A percentile compares a stretch with the other conserved stretches of the same genome.
These are phyloP conservation scores for Striga hermonthica DNA, from an alignment of 305 asterid species.

Conservation along the genomic window DNA sequence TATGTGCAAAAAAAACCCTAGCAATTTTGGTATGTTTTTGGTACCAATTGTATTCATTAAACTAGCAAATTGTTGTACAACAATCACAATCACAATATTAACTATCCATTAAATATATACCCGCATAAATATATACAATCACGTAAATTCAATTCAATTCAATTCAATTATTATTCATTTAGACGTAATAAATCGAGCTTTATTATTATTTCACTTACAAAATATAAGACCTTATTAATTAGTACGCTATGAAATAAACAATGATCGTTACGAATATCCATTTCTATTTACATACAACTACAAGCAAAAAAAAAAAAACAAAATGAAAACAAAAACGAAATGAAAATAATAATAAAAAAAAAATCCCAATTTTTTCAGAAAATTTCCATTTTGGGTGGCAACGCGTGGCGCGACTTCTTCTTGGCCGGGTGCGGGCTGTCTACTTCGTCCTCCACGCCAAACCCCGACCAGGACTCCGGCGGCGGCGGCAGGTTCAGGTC, in stretches of 20 bases:
- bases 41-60: too few relatives aligned
- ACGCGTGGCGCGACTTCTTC: slow-evolving; percentile 41
- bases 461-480: slow-evolving; percentile 41
- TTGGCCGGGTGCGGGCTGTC: slow-evolving; percentile 70
- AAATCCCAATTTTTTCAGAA: slow-evolving; percentile 26
- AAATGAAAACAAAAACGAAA: not conserved
- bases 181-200: too few relatives aligned
- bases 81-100: too few relatives aligned
- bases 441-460: slow-evolving; percentile 48
- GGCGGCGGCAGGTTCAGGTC: slow-evolving; percentile 64
- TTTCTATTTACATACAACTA: slow-evolving; percentile 28
- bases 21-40: too few relatives aligned
- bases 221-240: too few relatives aligned
- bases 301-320: not conserved
- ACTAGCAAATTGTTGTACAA: too few relatives aligned
- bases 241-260: slow-evolving; percentile 12
- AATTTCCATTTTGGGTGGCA: slow-evolving; percentile 35
- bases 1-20: too few relatives aligned
- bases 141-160: too few relatives aligned
- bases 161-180: too few relatives aligned
- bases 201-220: too few relatives aligned
- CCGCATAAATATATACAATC: too few relatives aligned
- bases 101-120: too few relatives aligned
- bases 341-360: not conserved
- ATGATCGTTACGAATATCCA: slow-evolving; percentile 18